Evolutionary conservation across 1,284 basidiomycete genomes (phyloP).

Genomic region (Ceratobasidium sp.): DNA sequence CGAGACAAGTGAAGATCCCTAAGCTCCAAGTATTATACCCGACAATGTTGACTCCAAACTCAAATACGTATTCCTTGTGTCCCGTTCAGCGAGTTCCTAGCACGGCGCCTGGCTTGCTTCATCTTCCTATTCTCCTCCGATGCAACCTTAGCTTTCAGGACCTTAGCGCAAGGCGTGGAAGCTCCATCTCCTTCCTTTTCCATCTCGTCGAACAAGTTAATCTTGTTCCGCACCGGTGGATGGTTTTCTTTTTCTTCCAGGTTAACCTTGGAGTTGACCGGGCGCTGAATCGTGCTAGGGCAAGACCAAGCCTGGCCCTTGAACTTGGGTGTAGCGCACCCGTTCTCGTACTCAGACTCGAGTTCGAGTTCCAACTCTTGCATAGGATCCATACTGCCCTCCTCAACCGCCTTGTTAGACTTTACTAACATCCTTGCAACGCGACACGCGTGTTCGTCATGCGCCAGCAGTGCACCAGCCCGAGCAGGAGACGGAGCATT

Average conservation of each 20-base stretch:
- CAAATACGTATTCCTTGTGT: not conserved
- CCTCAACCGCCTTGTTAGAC: not conserved
- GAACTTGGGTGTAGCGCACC: not conserved
- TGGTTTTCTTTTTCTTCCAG: slow-evolving; percentile 10
- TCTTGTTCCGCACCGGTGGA: not conserved
- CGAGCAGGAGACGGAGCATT: not conserved
- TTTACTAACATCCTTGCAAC: slow-evolving; percentile 20
- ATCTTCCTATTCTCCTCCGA: not conserved
- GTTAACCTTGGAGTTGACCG: not conserved
- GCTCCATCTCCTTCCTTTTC: not conserved
- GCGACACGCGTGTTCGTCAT: slow-evolving; percentile 27
- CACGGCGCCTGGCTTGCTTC: slow-evolving; percentile 18
- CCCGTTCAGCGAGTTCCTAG: slow-evolving; percentile 26
- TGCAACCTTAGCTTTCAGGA: not conserved
- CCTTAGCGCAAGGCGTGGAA: slow-evolving; percentile 7
- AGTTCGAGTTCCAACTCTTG: slow-evolving; percentile 19
- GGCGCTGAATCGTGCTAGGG: not conserved
- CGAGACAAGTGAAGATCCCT: not conserved
- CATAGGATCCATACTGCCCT: not conserved
- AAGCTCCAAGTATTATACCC: not conserved
- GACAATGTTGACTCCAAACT: not conserved
- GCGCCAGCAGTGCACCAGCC: not conserved
- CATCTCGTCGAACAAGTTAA: slow-evolving; percentile 17
- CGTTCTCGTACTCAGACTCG: slow-evolving; percentile 2
- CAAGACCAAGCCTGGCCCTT: slow-evolving; percentile 5